phyloP scores from a whole-genome alignment of 1,139 yeast species.

The Lizanozyma gosingica region DNA sequence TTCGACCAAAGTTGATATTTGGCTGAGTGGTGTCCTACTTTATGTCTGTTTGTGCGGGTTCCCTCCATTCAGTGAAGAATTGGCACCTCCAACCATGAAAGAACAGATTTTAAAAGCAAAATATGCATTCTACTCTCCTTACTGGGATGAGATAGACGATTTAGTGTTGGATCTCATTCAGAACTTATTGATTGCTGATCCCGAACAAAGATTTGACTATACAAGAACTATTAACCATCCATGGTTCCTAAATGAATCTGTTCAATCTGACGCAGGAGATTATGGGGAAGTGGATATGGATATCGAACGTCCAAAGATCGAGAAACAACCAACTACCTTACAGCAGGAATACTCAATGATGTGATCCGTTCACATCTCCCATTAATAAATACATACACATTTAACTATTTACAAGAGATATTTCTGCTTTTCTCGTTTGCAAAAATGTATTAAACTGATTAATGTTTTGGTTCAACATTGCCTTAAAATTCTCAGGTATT shows the following conservation, averaged over 20 bases:
- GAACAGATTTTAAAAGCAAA: conserved; percentile 62
- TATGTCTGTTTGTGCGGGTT: conserved; percentile 78
- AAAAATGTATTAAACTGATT: neutral
- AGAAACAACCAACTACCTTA: neutral
- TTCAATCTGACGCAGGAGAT: conserved; percentile 2
- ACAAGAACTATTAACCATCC: conserved; percentile 43
- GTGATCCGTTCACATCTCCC: neutral
- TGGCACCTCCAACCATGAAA: conserved; percentile 71
- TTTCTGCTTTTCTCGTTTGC: neutral
- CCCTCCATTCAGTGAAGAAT: conserved; percentile 77
- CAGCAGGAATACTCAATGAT: neutral
- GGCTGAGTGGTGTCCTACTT: conserved; percentile 73
- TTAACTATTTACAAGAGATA: neutral
- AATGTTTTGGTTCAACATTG: neutral
- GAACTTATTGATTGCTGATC: conserved; percentile 49
- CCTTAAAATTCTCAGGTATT: neutral
- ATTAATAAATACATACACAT: too few relatives aligned
- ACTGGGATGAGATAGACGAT: conserved; percentile 67
- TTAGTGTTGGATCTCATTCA: conserved; percentile 57
- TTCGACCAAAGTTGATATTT: conserved; percentile 64
- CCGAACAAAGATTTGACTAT: conserved; percentile 44
- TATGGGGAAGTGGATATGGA: neutral
- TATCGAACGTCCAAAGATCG: neutral
- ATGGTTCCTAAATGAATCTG: conserved; percentile 37
- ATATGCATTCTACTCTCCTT: conserved; percentile 71